Conservation (phyloP, 2,329 filamentous ascomycete species). For the Rugonectria rugulosa region DNA sequence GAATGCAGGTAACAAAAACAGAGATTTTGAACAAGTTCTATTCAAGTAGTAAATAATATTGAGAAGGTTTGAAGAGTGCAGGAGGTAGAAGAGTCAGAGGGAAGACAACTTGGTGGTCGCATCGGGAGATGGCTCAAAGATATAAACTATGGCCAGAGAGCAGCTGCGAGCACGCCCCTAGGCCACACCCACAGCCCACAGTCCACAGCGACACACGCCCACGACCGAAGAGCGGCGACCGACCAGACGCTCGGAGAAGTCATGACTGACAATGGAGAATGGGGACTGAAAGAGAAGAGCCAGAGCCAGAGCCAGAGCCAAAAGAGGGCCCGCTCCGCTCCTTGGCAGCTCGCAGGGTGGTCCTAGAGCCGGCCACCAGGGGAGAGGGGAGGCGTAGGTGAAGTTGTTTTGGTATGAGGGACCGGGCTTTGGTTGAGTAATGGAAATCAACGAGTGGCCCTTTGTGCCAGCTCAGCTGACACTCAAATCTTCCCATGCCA, state of each 20-base stretch:
- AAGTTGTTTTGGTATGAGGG: slow-evolving; percentile 37
- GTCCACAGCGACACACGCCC: not conserved
- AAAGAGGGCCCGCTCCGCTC: not conserved
- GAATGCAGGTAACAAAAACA: not conserved
- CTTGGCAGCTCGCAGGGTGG: slow-evolving; percentile 6
- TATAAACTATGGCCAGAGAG: slow-evolving; percentile 18
- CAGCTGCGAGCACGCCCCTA: too few species aligned
- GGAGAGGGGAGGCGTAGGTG: slow-evolving; percentile 19
- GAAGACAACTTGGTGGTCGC: not conserved
- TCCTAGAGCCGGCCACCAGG: slow-evolving; percentile 18
- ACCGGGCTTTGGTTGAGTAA: slow-evolving; percentile 51
- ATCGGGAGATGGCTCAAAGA: slow-evolving; percentile 10
- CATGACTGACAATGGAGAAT: slow-evolving; percentile 5
- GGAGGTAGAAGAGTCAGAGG: slow-evolving; percentile 5
- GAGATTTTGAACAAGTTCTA: not conserved
- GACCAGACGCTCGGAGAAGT: slow-evolving; percentile 14
- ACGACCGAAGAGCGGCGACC: slow-evolving; percentile 10
- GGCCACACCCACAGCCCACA: too few species aligned
- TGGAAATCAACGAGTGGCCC: slow-evolving; percentile 53
- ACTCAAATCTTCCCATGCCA: slow-evolving; percentile 2
- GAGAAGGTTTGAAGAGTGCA: not conserved
- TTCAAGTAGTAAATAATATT: not conserved
- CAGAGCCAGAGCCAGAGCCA: not conserved
- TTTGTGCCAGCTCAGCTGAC: not conserved
- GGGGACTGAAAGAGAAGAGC: not conserved